Evolutionary conservation across 2,329 filamentous ascomycete genomes (phyloP), one percentile per base, ranked within the genome.

Genomic region (Ascochyta pisi): DNA sequence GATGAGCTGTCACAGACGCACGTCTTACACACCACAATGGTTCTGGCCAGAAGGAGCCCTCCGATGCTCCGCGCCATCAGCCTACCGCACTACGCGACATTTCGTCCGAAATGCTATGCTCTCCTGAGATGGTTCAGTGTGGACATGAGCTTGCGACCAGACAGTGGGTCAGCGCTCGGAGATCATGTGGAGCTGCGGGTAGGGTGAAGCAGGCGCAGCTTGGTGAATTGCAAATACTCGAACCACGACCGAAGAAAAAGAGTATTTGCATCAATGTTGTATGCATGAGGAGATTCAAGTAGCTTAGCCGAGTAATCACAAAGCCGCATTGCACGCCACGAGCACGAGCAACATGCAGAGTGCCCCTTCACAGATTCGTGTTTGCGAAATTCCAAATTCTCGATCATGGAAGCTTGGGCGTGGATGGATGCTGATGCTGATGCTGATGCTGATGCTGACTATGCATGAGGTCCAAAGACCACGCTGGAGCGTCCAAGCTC

Each of bases 71-170:
- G 33, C 44, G 26, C 19, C 37, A 50, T 42, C 15, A 43, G 13
- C 19, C 22, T 38, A 15, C 42, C 34, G 22, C 15, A 39, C 27
- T 22, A 33, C 58, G 58, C 59, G 33, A 60, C 50, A 57, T 55
- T 65, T 67, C 43, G 65, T 67, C 63, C 63, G 63, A 50, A 49
- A 23, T n/a, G 33, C 33, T 33, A 9, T 42, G 41, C 41, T 42
- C 42, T 24, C 38, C 53, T 51, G 38, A 51, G 16, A 37, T 12
- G 34, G 10, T 13, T 6, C 8, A 9, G 26, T 27, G 53, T 22
- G 53, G 47, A 24, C 47, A 23, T 33, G 22, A 23, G 34, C 43
- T 23, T 47, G 42, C 42, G 38, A 44, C n/a, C 15, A 27, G 26
- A n/a, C 38, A 39, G 53, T 51, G 42, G 53, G 48, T 47, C 48